Evolutionary conservation across 73 alveolate species (phyloP), one percentile per base, ranked within the genome.

Genomic region (Paraurostyla sp.): DNA sequence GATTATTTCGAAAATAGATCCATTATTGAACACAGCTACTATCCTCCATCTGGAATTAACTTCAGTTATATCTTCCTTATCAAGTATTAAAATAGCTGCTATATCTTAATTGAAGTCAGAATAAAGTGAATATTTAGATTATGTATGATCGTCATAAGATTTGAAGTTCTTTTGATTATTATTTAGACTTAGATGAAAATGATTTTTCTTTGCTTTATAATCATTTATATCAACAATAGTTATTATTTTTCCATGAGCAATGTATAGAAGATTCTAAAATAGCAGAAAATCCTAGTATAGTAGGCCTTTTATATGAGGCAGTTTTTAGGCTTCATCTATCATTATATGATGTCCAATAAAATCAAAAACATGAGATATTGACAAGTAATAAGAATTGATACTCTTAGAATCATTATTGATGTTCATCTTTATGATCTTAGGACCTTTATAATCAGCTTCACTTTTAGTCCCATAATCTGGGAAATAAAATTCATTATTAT

Each of bases 161-260:
- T 27, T 3, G 15, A 59, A 27, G 9, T 11, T 20, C 32, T 27
- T 25, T 59, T 25, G 42, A 27, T 6, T 59, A 27, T 2, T n/a
- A 11, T 59, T 20, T 6, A 18, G 38, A 13, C 18, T 3, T 35
- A 65, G 41, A 23, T 65, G 82, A 36, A 38, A 40, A 11, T 36
- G 29, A 65, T 33, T 38, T 2, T 15, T 13, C 36, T 35, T 32
- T 15, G 35, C 41, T 65, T 38, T 38, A 18, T 33, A 35, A 65
- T 65, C 82, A 22, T 65, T 65, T 2, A 65, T 65, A 38, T 65
- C 82, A 2, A 65, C 36, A 6, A 65, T 65, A 2, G 82, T 65
- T 6, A 65, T 32, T 18, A 65, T 38, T 40, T 40, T 65, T 6
- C 82, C 58, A 40, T 65, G 82, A 1, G 58, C 58, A 38, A 65